Percentiles rank a stretch among this genome's conserved stretches.
These are phyloP conservation scores for Bathelium albidoporum DNA, from an alignment of 495 filamentous ascomycete species.

Conservation along the genomic window DNA sequence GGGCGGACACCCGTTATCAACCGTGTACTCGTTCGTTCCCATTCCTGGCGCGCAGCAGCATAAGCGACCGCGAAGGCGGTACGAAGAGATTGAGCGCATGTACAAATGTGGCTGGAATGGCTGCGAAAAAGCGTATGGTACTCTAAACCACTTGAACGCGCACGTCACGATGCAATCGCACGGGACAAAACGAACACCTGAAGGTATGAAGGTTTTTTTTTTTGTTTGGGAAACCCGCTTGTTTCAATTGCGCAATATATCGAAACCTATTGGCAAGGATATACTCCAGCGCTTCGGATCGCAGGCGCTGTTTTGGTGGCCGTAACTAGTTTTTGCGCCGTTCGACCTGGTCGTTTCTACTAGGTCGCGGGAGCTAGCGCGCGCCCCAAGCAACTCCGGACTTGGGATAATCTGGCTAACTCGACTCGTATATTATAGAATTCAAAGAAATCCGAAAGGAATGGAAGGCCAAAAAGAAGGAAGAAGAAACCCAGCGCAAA, in stretches of 20 bases:
- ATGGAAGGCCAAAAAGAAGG: conserved; percentile 99
- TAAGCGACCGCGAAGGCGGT: conserved; percentile 86
- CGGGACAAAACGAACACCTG: conserved; percentile 82
- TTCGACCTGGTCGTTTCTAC: neutral
- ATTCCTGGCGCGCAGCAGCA: conserved; percentile 97
- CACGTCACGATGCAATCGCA: conserved; percentile 98
- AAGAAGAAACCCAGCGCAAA: conserved; percentile 85
- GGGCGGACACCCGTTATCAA: conserved; percentile 42
- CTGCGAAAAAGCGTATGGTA: conserved; percentile 96
- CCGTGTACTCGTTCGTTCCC: conserved; percentile 93
- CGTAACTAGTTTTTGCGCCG: neutral
- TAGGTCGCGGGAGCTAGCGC: conserved; percentile 18
- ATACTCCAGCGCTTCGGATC: conserved; percentile 16
- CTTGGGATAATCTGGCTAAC: conserved; percentile 18
- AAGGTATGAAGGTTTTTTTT: conserved; percentile 56
- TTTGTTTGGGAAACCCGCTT: neutral
- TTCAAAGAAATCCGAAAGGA: conserved; percentile 99
- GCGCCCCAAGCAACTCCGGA: conserved; percentile 10
- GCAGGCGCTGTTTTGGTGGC: conserved; percentile 3
- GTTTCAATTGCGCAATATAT: neutral
- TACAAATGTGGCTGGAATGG: conserved; percentile 99
- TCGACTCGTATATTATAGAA: conserved; percentile 43
- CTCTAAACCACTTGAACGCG: conserved; percentile 90
- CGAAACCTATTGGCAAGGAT: neutral
- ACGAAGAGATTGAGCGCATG: conserved; percentile 99